Percentiles rank a stretch among this genome's conserved stretches.
phyloP scores from a whole-genome alignment of 176 grass and related monocot genomes.

The Rhynchospora pubera region DNA sequence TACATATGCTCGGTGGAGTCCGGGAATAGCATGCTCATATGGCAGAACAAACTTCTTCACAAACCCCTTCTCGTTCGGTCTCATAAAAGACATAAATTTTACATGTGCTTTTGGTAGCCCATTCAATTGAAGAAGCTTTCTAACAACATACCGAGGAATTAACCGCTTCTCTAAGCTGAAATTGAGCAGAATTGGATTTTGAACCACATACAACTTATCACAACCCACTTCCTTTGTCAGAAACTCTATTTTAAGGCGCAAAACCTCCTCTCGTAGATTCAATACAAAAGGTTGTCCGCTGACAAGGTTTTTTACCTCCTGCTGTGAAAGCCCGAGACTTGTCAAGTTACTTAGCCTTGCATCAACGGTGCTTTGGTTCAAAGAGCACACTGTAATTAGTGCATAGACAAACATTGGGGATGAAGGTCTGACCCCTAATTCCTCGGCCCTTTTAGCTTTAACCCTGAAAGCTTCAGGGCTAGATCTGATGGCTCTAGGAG shows the following conservation, averaged over 20 bases:
- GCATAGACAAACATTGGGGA: conserved; percentile 18
- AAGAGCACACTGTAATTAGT: background rate
- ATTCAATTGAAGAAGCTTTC: background rate
- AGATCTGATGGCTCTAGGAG: background rate
- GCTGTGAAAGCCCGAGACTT: conserved; percentile 34
- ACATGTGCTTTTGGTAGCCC: background rate
- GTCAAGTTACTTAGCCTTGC: conserved; percentile 29
- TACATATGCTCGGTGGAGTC: background rate
- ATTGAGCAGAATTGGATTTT: background rate
- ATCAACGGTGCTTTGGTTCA: background rate
- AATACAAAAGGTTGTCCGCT: background rate
- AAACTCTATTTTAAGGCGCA: background rate
- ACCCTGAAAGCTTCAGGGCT: conserved; percentile 3
- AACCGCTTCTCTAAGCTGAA: background rate
- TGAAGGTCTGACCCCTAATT: conserved; percentile 13
- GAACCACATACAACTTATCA: conserved; percentile 25
- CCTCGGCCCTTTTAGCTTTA: background rate
- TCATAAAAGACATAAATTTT: background rate
- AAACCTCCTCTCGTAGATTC: background rate
- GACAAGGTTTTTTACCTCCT: background rate
- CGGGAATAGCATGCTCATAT: background rate
- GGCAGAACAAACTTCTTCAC: background rate
- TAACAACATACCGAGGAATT: background rate
- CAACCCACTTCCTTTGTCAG: conserved; percentile 17
- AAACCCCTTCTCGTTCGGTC: background rate